Evolutionary conservation across 2,329 filamentous ascomycete species (phyloP).

Genomic region (Botrytis byssoidea): DNA sequence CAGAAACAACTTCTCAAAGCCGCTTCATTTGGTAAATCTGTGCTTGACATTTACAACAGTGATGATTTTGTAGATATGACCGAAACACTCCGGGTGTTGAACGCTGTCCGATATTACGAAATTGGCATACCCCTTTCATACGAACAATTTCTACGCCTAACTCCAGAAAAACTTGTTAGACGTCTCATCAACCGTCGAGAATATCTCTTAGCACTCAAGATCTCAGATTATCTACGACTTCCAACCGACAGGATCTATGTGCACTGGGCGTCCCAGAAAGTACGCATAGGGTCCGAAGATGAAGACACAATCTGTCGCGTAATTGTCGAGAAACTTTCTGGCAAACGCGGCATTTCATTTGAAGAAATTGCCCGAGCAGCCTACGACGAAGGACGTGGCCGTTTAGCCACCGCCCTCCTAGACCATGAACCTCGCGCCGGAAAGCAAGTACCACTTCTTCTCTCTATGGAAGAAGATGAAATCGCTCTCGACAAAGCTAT

Average conservation of each 20-base stretch:
- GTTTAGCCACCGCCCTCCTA: slow-evolving; percentile 85
- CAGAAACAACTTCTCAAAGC: slow-evolving; percentile 96
- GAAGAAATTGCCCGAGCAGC: slow-evolving; percentile 90
- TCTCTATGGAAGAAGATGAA: slow-evolving; percentile 94
- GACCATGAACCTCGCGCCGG: slow-evolving; percentile 93
- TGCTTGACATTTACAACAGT: slow-evolving; percentile 94
- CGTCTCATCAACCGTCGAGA: slow-evolving; percentile 86
- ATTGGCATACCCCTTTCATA: slow-evolving; percentile 88
- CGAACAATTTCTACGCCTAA: slow-evolving; percentile 89
- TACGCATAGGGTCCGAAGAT: slow-evolving; percentile 77
- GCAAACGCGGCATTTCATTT: slow-evolving; percentile 91
- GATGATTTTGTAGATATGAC: slow-evolving; percentile 99
- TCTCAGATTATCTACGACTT: slow-evolving; percentile 83
- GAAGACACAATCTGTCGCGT: slow-evolving; percentile 84
- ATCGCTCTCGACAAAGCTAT: slow-evolving; percentile 95
- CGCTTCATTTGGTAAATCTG: slow-evolving; percentile 95
- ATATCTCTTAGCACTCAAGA: slow-evolving; percentile 83
- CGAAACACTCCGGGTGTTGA: slow-evolving; percentile 86
- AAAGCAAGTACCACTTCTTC: slow-evolving; percentile 89
- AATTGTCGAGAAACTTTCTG: slow-evolving; percentile 82
- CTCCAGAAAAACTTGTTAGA: slow-evolving; percentile 82
- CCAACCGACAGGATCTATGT: slow-evolving; percentile 90
- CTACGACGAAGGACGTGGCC: slow-evolving; percentile 86
- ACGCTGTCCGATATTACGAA: slow-evolving; percentile 88
- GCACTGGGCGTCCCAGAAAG: slow-evolving; percentile 95